Evolutionary conservation across 495 filamentous ascomycete species (phyloP).

Genomic region (Penicillium cosmopolitanum): DNA sequence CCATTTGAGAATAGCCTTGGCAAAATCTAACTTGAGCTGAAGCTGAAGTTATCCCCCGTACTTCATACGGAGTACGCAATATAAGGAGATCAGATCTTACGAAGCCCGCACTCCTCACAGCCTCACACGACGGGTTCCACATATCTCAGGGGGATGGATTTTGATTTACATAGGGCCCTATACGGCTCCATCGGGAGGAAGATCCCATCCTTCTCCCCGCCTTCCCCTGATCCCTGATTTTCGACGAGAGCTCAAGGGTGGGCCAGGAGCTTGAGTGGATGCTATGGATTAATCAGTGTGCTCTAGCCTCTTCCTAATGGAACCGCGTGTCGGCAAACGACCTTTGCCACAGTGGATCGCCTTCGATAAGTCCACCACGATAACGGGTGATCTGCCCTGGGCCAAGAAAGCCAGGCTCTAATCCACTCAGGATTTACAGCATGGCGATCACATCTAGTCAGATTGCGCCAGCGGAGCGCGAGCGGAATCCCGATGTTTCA

Average conservation of each 20-base stretch:
- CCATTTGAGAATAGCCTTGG: neutral
- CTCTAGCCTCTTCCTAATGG: neutral
- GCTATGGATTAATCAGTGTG: neutral
- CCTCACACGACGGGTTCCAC: neutral
- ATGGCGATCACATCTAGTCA: neutral
- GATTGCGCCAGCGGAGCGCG: constrained; percentile 4
- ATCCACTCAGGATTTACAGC: neutral
- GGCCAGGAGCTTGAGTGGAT: neutral
- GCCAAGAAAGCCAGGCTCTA: neutral
- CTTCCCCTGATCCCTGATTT: neutral
- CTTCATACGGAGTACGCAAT: neutral
- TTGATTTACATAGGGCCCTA: neutral
- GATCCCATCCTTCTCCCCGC: neutral
- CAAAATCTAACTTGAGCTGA: neutral
- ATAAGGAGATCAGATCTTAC: neutral
- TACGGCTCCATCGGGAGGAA: neutral
- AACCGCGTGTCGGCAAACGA: neutral
- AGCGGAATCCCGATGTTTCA: neutral
- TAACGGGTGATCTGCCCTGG: constrained; percentile 5
- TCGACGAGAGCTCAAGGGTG: neutral
- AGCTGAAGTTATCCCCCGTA: neutral
- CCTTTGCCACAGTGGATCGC: constrained; percentile 1
- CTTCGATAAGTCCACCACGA: constrained; percentile 3
- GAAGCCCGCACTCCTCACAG: neutral
- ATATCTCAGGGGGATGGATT: neutral